These are phyloP conservation scores for Nelumbo lutea DNA, from an alignment of 164 flowering plant species.

Conservation along the genomic window DNA sequence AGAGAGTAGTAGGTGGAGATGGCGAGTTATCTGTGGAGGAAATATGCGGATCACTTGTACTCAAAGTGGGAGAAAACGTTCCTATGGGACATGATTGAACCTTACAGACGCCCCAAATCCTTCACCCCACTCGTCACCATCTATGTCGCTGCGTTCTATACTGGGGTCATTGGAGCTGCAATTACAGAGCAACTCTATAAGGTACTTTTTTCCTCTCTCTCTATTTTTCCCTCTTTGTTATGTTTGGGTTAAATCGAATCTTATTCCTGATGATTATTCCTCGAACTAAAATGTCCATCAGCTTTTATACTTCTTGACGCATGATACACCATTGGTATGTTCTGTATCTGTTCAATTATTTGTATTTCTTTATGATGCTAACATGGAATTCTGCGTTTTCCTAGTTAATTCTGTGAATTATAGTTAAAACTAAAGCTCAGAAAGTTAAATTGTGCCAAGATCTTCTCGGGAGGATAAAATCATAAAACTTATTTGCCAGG, in stretches of 20 bases:
- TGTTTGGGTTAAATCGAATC: neutral
- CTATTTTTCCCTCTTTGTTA: neutral
- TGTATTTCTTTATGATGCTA: too few species aligned
- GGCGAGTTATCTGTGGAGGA: constrained; percentile 61
- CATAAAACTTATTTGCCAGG: too few species aligned
- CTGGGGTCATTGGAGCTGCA: constrained; percentile 84
- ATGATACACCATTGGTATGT: too few species aligned
- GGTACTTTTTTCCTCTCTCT: constrained; percentile 28
- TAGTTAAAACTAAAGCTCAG: too few species aligned
- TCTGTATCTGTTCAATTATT: too few species aligned
- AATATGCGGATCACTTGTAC: constrained; percentile 64
- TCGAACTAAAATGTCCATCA: too few species aligned
- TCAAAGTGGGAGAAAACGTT: constrained; percentile 61
- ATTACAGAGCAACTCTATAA: constrained; percentile 84
- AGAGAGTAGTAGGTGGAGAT: constrained; percentile 9
- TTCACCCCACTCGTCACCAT: constrained; percentile 67
- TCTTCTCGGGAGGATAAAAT: too few species aligned
- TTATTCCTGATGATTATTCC: neutral
- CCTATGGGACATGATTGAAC: constrained; percentile 79
- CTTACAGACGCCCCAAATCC: constrained; percentile 73
- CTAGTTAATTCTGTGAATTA: too few species aligned
- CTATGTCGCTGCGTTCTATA: constrained; percentile 73
- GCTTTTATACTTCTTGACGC: neutral
- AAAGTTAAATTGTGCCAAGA: too few species aligned
- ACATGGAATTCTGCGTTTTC: too few species aligned